Evolutionary conservation across 495 filamentous ascomycete genomes (phyloP).

Genomic region (Talaromyces adpressus): DNA sequence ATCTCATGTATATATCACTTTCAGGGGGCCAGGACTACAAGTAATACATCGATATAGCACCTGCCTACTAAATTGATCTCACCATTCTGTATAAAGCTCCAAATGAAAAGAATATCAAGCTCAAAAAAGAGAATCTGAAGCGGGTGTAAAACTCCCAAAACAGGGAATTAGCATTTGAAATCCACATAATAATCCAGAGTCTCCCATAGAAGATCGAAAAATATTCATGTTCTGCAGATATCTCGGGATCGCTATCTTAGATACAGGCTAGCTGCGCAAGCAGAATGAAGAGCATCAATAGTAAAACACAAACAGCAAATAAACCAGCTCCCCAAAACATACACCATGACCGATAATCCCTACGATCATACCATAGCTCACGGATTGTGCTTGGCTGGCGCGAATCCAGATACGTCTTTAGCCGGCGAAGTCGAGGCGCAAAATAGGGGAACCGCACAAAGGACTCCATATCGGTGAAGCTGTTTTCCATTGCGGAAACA

Average conservation of each 20-base stretch:
- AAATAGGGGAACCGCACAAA: conserved; percentile 6
- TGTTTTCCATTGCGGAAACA: conserved; percentile 4
- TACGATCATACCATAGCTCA: conserved; percentile 9
- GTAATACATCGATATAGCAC: too few species aligned
- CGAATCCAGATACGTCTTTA: conserved; percentile 6
- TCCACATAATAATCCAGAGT: not conserved
- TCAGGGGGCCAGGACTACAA: too few species aligned
- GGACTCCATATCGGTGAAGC: conserved; percentile 1
- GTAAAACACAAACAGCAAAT: conserved; percentile 3
- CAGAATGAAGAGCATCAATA: conserved; percentile 6
- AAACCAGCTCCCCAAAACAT: conserved; percentile 6
- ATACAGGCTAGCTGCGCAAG: conserved; percentile 5
- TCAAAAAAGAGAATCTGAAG: too few species aligned
- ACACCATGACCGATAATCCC: conserved; percentile 9
- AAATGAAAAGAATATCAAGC: too few species aligned
- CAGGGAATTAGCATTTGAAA: too few species aligned
- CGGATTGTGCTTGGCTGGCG: conserved; percentile 4
- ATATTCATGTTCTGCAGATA: not conserved
- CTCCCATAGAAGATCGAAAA: not conserved
- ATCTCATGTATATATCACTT: too few species aligned
- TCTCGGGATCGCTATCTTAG: conserved; percentile 1
- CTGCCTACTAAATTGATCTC: too few species aligned
- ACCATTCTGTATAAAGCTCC: too few species aligned
- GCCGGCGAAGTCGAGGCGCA: conserved; percentile 4
- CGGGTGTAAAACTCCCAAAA: too few species aligned